Evolutionary conservation across 768 basidiomycete species (phyloP).

Genomic region (Candolleomyces efflorescens): DNA sequence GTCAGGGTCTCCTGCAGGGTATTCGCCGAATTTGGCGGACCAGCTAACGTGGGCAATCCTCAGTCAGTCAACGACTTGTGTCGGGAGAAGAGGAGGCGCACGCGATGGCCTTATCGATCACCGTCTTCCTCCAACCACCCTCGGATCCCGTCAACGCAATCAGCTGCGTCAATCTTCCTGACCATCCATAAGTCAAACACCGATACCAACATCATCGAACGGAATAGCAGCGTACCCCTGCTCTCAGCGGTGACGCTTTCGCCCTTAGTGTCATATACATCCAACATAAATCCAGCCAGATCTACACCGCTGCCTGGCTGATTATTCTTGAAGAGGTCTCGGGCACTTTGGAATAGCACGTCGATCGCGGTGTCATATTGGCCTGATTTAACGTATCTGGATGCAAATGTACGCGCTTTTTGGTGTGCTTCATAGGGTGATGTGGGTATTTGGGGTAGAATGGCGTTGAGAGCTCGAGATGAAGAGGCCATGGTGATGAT

Average conservation of each 20-base stretch:
- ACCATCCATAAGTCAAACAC: slow-evolving; percentile 7
- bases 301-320: slow-evolving; percentile 91
- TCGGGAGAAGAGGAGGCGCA: slow-evolving; percentile 29
- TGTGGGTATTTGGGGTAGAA: slow-evolving; percentile 63
- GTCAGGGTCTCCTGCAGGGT: slow-evolving; percentile 83
- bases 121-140: slow-evolving; percentile 87
- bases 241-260: slow-evolving; percentile 73
- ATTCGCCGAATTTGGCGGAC: slow-evolving; percentile 74
- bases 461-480: slow-evolving; percentile 67
- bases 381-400: slow-evolving; percentile 75
- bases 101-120: slow-evolving; percentile 83
- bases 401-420: slow-evolving; percentile 93
- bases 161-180: slow-evolving; percentile 87
- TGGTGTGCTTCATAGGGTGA: slow-evolving; percentile 95
- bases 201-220: neutral
- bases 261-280: slow-evolving; percentile 75
- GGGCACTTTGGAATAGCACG: slow-evolving; percentile 86
- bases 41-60: slow-evolving; percentile 51
- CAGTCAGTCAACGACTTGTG: slow-evolving; percentile 2
- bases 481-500: slow-evolving; percentile 36
- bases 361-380: slow-evolving; percentile 88
- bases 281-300: slow-evolving; percentile 72
- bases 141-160: slow-evolving; percentile 78
- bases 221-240: slow-evolving; percentile 54
- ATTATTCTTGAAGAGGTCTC: slow-evolving; percentile 83